A percentile compares a stretch with the other conserved stretches of the same genome.
phyloP scores from a whole-genome alignment of 1,139 yeast species.

The Trichomonascaceae sp. region DNA sequence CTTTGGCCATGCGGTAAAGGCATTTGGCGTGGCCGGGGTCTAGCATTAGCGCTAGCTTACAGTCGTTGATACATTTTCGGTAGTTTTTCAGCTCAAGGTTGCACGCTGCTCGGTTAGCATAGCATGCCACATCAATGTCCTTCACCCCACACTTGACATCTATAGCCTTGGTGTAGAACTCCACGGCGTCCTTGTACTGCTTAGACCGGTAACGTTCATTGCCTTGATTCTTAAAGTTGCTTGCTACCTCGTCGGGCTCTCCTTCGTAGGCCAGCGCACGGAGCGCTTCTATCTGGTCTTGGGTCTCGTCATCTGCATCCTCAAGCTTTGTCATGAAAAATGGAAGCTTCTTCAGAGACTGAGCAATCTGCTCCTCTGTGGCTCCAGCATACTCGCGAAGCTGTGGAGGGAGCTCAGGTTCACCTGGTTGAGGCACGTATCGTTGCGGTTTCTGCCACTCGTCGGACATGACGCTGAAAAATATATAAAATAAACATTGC shows the following conservation, averaged over 20 bases:
- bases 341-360: slow-evolving; percentile 74
- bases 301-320: slow-evolving; percentile 66
- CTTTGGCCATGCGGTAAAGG: slow-evolving; percentile 70
- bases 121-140: slow-evolving; percentile 47
- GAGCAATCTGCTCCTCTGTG: slow-evolving; percentile 61
- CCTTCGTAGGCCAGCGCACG: slow-evolving; percentile 92
- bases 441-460: slow-evolving; percentile 30
- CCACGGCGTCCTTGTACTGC: slow-evolving; percentile 63
- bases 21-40: slow-evolving; percentile 75
- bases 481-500: neutral
- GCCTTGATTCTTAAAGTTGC: slow-evolving; percentile 84
- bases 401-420: slow-evolving; percentile 77
- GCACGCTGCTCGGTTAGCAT: slow-evolving; percentile 82
- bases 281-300: slow-evolving; percentile 69
- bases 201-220: slow-evolving; percentile 69
- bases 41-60: slow-evolving; percentile 51
- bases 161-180: slow-evolving; percentile 67
- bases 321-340: slow-evolving; percentile 88
- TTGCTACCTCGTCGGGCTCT: slow-evolving; percentile 84
- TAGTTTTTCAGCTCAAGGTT: slow-evolving; percentile 65
- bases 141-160: slow-evolving; percentile 41
- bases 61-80: slow-evolving; percentile 77
- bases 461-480: neutral
- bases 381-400: slow-evolving; percentile 43
- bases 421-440: slow-evolving; percentile 63